Evolutionary conservation across 306 rosid species (phyloP).

Genomic region (Mimosa pudica): DNA sequence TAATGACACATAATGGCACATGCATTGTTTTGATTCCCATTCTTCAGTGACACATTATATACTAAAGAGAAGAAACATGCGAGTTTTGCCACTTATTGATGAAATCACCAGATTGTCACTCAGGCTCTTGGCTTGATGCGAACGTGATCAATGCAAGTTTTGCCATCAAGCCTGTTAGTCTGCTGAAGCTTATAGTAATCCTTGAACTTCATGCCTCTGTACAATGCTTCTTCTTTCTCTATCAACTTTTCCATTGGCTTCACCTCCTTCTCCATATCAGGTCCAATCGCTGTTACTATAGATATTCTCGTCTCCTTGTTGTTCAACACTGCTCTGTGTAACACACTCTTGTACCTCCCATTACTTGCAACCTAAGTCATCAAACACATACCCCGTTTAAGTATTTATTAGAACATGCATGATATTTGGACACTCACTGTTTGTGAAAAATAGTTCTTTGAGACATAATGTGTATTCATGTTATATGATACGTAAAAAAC

Average conservation of each 20-base stretch:
- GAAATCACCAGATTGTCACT: neutral
- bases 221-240: slow-evolving; percentile 23
- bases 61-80: neutral
- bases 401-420: neutral
- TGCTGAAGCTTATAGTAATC: slow-evolving; percentile 4
- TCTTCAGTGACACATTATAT: neutral
- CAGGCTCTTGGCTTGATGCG: slow-evolving; percentile 5
- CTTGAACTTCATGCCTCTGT: slow-evolving; percentile 9
- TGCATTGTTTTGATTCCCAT: too few species aligned
- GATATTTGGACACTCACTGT: neutral
- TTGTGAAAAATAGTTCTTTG: neutral
- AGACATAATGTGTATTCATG: neutral
- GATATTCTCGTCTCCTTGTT: slow-evolving; percentile 55
- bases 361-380: slow-evolving; percentile 47
- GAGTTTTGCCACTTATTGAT: neutral
- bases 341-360: slow-evolving; percentile 55
- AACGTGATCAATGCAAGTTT: slow-evolving; percentile 4
- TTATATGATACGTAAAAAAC: neutral
- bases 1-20: too few species aligned
- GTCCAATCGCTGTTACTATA: slow-evolving; percentile 47
- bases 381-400: neutral
- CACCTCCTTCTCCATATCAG: slow-evolving; percentile 50
- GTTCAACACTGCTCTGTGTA: slow-evolving; percentile 52
- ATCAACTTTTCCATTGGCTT: slow-evolving; percentile 48
- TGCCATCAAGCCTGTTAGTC: slow-evolving; percentile 14